Base-by-base conservation (phyloP, 805 yeast genomes). In the Schwanniomyces yamadae region DNA sequence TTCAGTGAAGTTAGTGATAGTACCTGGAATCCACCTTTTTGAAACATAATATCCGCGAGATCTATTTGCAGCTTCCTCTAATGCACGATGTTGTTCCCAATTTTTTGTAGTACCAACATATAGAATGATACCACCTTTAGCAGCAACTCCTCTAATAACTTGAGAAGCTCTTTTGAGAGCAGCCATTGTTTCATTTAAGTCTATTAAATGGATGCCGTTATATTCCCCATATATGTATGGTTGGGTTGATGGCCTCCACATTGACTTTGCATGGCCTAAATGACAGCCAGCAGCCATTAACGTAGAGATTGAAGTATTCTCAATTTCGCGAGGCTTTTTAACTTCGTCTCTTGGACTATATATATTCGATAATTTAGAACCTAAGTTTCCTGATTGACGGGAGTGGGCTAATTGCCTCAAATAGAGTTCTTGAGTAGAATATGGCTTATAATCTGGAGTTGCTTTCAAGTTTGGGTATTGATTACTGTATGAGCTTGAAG, bases 201-300 rank as follows among this genome's bases (percentile, higher is more conserved):
- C 96, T 48, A 93, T 90, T 34, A 93, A 77, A 59, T 89, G 95
- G 39, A 93, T 73, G n/a, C 89, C 96, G 42, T 87, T 82, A 52
- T 93, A 88, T 45, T 77, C 83, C 37, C 98, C 99, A 54, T 83
- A 83, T 29, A 91, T 75, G 58, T 73, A 93, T 8, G 95, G 90
- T 60, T 89, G 91, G 34, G 90, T 86, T 18, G 84, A 74, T 7
- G 89, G 80, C 49, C 95, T 79, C 78, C 82, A 84, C 42, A 82
- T 68, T 3, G 83, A 69, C 23, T 78, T 82, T n/a, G 95, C 75
- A 50, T 91, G 97, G 19, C 99, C 99, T 48, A 93, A 68, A 60
- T 93, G 99, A 30, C 91, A 91, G 34, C 96, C 97, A 0, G 97
- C 87, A 3, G 96, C 91, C 60, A 91, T 59, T 35, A 93, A 71